Conservation (phyloP, 225 moss, liverwort and hornwort species). For the Ulota crispa region DNA sequence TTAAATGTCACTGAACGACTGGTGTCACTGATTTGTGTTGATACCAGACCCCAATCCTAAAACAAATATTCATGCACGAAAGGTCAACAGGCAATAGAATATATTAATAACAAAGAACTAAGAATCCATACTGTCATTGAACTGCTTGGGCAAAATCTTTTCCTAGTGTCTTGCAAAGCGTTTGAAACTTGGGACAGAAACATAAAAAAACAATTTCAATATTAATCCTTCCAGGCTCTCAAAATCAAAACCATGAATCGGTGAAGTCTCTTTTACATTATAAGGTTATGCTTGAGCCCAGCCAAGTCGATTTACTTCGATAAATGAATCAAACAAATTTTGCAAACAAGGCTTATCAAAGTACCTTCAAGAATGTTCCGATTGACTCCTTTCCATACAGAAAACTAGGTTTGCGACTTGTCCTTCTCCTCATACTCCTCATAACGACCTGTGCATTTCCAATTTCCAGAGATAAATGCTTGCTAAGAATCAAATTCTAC, state of each 20-base stretch:
- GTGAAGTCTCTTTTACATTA: background rate
- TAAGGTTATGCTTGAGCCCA: background rate
- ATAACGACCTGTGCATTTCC: too few relatives aligned
- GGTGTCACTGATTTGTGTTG: too few relatives aligned
- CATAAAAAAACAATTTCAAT: background rate
- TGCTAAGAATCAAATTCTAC: too few relatives aligned
- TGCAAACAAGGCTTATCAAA: background rate
- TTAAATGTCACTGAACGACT: too few relatives aligned
- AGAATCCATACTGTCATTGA: background rate
- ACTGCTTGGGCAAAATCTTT: background rate
- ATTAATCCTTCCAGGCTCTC: background rate
- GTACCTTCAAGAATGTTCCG: constrained; percentile 74
- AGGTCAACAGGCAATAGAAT: background rate
- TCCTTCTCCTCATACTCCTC: constrained; percentile 34
- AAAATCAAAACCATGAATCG: background rate
- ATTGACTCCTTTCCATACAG: constrained; percentile 40
- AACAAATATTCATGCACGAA: constrained; percentile 70
- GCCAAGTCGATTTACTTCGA: background rate
- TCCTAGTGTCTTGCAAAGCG: constrained; percentile 1
- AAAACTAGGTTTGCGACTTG: constrained; percentile 9
- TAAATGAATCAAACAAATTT: background rate
- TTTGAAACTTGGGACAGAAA: background rate
- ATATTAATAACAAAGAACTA: background rate
- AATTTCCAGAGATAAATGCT: too few relatives aligned
- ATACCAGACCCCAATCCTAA: constrained; percentile 89